Evolutionary conservation across 1,139 yeast genomes (phyloP).

Genomic region (Debaryomyces coudertii): DNA sequence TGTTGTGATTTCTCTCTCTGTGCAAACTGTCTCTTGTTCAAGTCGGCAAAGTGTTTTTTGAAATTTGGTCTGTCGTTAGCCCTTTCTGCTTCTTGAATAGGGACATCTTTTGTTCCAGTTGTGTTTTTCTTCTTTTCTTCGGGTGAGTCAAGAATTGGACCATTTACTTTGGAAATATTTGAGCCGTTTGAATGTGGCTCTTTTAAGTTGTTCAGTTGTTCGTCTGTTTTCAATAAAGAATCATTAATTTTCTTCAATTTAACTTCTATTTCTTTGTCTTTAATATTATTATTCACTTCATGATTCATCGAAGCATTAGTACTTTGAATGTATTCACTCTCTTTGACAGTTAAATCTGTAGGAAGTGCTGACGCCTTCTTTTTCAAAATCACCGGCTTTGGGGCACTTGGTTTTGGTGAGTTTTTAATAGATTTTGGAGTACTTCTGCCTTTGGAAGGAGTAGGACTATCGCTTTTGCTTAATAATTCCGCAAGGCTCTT

Average conservation of each 20-base stretch:
- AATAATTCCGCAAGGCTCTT: slow-evolving; percentile 46
- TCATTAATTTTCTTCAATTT: slow-evolving; percentile 11
- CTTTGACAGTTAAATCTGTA: neutral
- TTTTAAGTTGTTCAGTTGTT: neutral
- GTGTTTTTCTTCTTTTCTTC: neutral
- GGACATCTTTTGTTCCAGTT: neutral
- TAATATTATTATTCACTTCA: neutral
- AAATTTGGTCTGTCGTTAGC: slow-evolving; percentile 34
- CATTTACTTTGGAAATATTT: neutral
- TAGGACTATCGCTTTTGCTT: slow-evolving; percentile 25
- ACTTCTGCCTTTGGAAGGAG: slow-evolving; percentile 19
- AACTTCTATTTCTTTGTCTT: slow-evolving; percentile 10
- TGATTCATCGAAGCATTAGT: neutral
- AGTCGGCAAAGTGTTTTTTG: slow-evolving; percentile 35
- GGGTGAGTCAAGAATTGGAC: neutral
- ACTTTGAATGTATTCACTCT: neutral
- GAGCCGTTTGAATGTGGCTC: neutral
- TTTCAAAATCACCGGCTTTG: slow-evolving; percentile 45
- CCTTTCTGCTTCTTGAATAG: slow-evolving; percentile 5
- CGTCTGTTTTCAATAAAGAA: slow-evolving; percentile 3
- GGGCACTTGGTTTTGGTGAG: slow-evolving; percentile 29
- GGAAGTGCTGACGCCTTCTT: slow-evolving; percentile 29
- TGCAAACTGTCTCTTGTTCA: slow-evolving; percentile 23
- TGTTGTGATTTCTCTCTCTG: slow-evolving; percentile 14
- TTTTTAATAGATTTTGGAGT: slow-evolving; percentile 24